These are phyloP conservation scores for Chytridium lagenaria DNA, from an alignment of 371 early-diverging fungal genomes.

Conservation along the genomic window DNA sequence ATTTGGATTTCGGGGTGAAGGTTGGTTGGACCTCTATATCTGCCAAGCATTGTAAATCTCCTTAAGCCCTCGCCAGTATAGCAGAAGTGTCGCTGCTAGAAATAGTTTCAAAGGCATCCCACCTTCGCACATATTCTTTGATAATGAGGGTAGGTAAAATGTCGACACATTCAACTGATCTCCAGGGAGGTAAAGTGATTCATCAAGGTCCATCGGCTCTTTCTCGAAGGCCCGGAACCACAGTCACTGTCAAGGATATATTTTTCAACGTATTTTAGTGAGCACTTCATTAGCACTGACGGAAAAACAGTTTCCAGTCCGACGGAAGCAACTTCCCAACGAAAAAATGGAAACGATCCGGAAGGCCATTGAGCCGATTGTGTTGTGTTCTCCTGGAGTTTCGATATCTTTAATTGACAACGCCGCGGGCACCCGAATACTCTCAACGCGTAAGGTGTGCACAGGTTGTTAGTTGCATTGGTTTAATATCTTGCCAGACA, in stretches of 20 bases:
- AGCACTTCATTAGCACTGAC: neutral
- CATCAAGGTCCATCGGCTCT: constrained; percentile 47
- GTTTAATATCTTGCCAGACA: constrained; percentile 29
- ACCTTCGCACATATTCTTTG: constrained; percentile 50
- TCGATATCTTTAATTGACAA: constrained; percentile 57
- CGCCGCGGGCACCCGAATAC: constrained; percentile 44
- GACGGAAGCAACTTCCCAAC: constrained; percentile 49
- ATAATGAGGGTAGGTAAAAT: constrained; percentile 58
- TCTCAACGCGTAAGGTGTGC: constrained; percentile 57
- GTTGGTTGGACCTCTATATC: constrained; percentile 45
- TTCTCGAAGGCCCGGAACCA: constrained; percentile 65
- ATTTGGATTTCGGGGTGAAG: constrained; percentile 79
- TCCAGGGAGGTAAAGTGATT: constrained; percentile 58
- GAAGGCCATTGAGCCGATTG: constrained; percentile 57
- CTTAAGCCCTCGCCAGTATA: constrained; percentile 63
- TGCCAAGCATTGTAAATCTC: neutral
- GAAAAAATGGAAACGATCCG: constrained; percentile 57
- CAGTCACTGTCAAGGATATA: constrained; percentile 65
- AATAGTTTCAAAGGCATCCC: constrained; percentile 57
- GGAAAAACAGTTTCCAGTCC: constrained; percentile 62
- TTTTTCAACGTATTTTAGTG: constrained; percentile 67
- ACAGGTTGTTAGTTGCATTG: constrained; percentile 20
- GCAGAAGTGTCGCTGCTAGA: constrained; percentile 63
- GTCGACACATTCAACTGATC: neutral
- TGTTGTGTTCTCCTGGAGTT: constrained; percentile 57